phyloP scores from a whole-genome alignment of 176 grass and related monocot genomes.

The Zea luxurians region DNA sequence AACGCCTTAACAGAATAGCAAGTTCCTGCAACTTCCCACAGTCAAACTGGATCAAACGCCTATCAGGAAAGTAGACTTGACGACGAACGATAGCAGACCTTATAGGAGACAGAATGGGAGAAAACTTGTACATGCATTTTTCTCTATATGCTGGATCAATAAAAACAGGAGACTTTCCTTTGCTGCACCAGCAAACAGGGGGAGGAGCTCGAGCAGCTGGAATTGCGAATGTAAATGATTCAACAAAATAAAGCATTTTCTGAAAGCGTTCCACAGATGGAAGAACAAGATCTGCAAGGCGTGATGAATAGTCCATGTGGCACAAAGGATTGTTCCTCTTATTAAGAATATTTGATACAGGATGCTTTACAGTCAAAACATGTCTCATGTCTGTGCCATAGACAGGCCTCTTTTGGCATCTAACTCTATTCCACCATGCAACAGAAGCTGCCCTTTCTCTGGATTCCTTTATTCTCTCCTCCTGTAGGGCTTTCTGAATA shows the following conservation, averaged over 20 bases:
- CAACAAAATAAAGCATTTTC: slow-evolving; percentile 82
- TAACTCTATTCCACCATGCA: slow-evolving; percentile 93
- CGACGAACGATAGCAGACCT: slow-evolving; percentile 87
- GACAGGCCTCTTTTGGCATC: slow-evolving; percentile 75
- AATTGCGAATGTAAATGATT: slow-evolving; percentile 97
- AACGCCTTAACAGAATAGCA: slow-evolving; percentile 73
- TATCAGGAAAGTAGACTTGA: slow-evolving; percentile 97
- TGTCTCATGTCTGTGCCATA: slow-evolving; percentile 80
- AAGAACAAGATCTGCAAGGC: slow-evolving; percentile 72
- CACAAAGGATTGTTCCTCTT: slow-evolving; percentile 79
- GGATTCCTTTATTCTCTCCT: slow-evolving; percentile 77
- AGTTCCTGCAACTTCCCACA: slow-evolving; percentile 99
- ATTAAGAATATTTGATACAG: slow-evolving; percentile 65
- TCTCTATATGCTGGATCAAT: slow-evolving; percentile 61
- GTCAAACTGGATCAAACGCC: slow-evolving; percentile 97
- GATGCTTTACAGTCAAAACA: slow-evolving; percentile 76
- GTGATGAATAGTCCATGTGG: slow-evolving; percentile 80
- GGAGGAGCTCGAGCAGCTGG: slow-evolving; percentile 77
- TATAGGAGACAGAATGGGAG: slow-evolving; percentile 68
- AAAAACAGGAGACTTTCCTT: slow-evolving; percentile 73
- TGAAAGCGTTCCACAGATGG: slow-evolving; percentile 73
- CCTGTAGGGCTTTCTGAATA: slow-evolving; percentile 74
- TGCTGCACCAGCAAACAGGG: slow-evolving; percentile 83
- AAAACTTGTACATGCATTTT: slow-evolving; percentile 54
- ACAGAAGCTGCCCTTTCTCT: slow-evolving; percentile 77